Percentiles rank a stretch among this genome's conserved stretches.
phyloP scores from a whole-genome alignment of 306 rosid genomes.

The Glycine tomentella region DNA sequence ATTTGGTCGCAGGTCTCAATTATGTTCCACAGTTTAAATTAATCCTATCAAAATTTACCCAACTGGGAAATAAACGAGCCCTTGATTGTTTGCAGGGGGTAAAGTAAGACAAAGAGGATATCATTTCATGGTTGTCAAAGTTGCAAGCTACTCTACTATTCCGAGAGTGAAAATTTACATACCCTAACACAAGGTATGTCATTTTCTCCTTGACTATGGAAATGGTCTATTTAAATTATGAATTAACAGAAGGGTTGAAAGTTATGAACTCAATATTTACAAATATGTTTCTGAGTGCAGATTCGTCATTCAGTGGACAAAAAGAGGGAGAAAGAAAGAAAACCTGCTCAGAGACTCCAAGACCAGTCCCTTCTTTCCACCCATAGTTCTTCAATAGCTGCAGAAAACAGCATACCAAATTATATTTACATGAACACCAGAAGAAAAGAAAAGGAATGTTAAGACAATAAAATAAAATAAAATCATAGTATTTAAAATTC shows the following conservation, averaged over 20 bases:
- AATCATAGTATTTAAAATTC: slow-evolving; percentile 20
- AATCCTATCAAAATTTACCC: not conserved
- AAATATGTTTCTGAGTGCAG: not conserved
- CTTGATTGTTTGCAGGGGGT: not conserved
- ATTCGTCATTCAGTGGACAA: slow-evolving; percentile 1
- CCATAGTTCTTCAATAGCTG: slow-evolving; percentile 94
- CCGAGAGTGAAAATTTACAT: no score
- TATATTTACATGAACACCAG: no score
- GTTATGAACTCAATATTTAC: no score
- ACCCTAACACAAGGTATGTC: not conserved
- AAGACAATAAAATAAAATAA: not conserved
- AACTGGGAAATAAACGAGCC: not conserved
- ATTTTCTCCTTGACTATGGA: not conserved
- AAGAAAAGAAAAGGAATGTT: not conserved
- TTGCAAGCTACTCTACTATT: not conserved
- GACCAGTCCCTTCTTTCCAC: slow-evolving; percentile 97
- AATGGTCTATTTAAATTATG: not conserved
- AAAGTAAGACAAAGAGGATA: not conserved
- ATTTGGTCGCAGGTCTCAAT: not conserved
- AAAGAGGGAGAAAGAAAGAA: not conserved
- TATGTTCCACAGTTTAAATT: not conserved
- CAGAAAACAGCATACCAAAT: slow-evolving; percentile 40
- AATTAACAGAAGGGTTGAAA: no score
- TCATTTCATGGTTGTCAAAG: not conserved
- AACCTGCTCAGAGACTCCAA: slow-evolving; percentile 90